Evolutionary conservation across 1,139 yeast genomes (phyloP).

Genomic region (Saccharomyces hybrid): DNA sequence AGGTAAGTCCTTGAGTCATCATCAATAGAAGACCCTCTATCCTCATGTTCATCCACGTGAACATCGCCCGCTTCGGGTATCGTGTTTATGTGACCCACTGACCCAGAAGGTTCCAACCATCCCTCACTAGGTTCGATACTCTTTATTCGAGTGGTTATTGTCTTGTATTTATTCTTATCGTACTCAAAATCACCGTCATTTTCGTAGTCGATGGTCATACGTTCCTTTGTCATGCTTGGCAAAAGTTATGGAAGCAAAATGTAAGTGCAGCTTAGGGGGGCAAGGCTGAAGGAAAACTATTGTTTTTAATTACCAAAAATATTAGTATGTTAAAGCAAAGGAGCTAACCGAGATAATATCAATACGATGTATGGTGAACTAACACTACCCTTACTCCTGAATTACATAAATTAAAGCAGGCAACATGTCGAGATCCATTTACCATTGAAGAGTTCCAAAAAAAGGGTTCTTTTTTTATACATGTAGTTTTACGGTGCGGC

Average conservation of each 20-base stretch:
- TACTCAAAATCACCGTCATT: not conserved
- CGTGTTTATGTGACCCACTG: not conserved
- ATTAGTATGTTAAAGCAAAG: not conserved
- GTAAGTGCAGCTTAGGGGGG: not conserved
- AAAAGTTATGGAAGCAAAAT: not conserved
- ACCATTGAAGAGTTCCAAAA: too few relatives aligned
- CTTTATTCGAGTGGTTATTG: not conserved
- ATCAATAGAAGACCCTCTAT: slow-evolving; percentile 4
- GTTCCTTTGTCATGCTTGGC: not conserved
- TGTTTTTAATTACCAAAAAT: not conserved
- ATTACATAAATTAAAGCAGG: not conserved
- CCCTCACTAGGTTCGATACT: not conserved
- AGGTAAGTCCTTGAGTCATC: slow-evolving; percentile 14
- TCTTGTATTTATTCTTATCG: not conserved
- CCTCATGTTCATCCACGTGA: not conserved
- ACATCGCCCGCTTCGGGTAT: not conserved
- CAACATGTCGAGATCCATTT: not conserved
- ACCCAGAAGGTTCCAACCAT: slow-evolving; percentile 1
- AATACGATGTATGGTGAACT: not conserved
- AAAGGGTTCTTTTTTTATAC: not conserved
- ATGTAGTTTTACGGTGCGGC: not conserved
- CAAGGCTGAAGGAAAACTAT: not conserved
- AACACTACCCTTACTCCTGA: not conserved
- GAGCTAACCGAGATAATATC: not conserved
- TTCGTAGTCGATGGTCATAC: not conserved